Evolutionary conservation across 2,329 filamentous ascomycete genomes (phyloP), one percentile per base, ranked within the genome.

Genomic region (Penicillium sp.): DNA sequence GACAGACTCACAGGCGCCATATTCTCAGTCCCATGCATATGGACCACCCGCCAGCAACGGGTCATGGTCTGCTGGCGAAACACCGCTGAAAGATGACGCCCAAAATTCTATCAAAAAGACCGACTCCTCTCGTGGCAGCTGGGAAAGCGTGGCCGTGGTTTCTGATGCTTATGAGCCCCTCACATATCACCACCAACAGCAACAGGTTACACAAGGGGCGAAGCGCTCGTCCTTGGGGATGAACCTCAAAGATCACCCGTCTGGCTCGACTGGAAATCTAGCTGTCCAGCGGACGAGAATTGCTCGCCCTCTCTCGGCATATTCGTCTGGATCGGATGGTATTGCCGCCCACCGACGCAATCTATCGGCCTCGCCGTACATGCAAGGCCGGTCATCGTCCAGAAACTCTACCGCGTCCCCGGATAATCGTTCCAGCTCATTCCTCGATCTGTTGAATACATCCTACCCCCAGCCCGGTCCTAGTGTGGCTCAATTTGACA

Each of bases 381-480:
- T 65, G 60, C 77, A 80, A 48, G 77, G 73, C 13, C 79, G 82
- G 43, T 78, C 79, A n/a, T 64, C 79, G 4, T 84, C 84, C 3
- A 70, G 76, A 6, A 69, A 78, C 48, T 82, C 79, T 16, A 77
- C 68, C 8, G 68, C 81, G 33, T 87, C 86, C 16, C 85, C 85
- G 3, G 83, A 85, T 59, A 79, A 73, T 52, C 77, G 86, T 48
- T 84, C 85, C 0, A 70, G 80, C 8, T 87, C 85, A 7, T 86
- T 86, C 64, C 75, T 88, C 29, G 84, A 88, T 66, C 74, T 87
- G 39, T 77, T 88, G 29, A 87, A 84, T 61, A 77, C 85, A 3
- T 90, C 90, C 0, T 96, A 96, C 71, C 90, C 90, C 24, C 92
- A 96, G 73, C 90, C 90, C 56, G 86, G 76, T 73, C 91, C 76